These are phyloP conservation scores for Aspergillus sp. DNA, from an alignment of 2,329 filamentous ascomycete genomes.

Conservation along the genomic window DNA sequence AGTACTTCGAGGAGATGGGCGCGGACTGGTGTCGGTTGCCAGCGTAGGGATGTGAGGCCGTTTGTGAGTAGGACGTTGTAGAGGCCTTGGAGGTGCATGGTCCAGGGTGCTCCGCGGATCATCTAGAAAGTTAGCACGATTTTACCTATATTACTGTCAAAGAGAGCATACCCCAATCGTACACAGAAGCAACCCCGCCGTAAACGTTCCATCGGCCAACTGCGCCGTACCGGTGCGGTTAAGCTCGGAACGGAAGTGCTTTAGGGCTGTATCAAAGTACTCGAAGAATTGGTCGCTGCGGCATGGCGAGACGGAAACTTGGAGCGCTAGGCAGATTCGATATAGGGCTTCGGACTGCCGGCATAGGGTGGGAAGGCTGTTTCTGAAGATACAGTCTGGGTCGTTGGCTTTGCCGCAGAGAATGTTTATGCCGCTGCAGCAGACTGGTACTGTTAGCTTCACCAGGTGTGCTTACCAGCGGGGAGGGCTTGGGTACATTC, in stretches of 20 bases:
- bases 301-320: constrained; percentile 20
- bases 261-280: constrained; percentile 33
- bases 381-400: constrained; percentile 21
- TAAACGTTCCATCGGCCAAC: constrained; percentile 34
- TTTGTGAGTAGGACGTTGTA: constrained; percentile 31
- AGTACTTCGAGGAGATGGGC: constrained; percentile 36
- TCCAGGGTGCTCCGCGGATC: constrained; percentile 37
- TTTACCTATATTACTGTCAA: background rate
- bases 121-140: constrained; percentile 19
- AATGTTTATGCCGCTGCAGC: constrained; percentile 28
- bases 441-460: background rate
- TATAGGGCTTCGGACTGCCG: constrained; percentile 34
- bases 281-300: constrained; percentile 29
- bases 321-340: constrained; percentile 34
- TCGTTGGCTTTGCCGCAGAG: constrained; percentile 33
- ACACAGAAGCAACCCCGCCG: constrained; percentile 36
- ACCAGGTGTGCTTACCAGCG: background rate
- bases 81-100: constrained; percentile 38
- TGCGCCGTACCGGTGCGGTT: constrained; percentile 21
- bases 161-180: constrained; percentile 34
- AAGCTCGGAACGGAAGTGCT: constrained; percentile 34
- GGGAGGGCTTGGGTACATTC: background rate
- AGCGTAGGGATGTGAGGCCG: constrained; percentile 14
- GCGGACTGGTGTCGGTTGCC: constrained; percentile 22
- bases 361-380: constrained; percentile 28